phyloP scores from a whole-genome alignment of 257 asterid species.

The Jaltomata sinuosa region DNA sequence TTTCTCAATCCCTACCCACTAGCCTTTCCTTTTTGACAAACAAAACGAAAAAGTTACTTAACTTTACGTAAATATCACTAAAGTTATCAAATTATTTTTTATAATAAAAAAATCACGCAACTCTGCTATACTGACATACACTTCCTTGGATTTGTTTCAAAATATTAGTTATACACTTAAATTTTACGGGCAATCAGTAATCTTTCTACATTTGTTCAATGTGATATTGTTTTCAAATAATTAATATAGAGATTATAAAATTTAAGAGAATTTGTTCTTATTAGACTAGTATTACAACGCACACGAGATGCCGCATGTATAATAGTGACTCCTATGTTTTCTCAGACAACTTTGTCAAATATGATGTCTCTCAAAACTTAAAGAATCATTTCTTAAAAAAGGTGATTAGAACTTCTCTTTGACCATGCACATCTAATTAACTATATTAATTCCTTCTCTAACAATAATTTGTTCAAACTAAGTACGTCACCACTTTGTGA shows the following conservation, averaged over 20 bases:
- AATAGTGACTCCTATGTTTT: background rate
- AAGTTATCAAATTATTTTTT: too few relatives aligned
- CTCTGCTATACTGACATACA: too few relatives aligned
- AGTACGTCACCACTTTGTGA: background rate
- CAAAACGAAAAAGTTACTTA: too few relatives aligned
- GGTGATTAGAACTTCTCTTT: background rate
- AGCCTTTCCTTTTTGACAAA: background rate
- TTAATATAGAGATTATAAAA: background rate
- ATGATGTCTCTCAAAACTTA: background rate
- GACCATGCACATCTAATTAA: background rate
- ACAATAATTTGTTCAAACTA: background rate
- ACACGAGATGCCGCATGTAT: background rate
- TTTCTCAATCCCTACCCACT: background rate
- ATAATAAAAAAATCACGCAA: too few relatives aligned
- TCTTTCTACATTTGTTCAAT: too few relatives aligned
- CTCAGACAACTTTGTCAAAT: background rate
- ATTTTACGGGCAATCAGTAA: background rate
- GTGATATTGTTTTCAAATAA: background rate
- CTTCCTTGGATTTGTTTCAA: background rate
- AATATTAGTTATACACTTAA: background rate
- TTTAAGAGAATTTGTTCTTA: background rate
- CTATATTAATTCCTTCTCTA: background rate
- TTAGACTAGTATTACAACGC: background rate
- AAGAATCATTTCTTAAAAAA: background rate
- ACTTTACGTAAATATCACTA: too few relatives aligned